phyloP scores from a whole-genome alignment of 768 basidiomycete species.

The Leucosporidium yakuticum region DNA sequence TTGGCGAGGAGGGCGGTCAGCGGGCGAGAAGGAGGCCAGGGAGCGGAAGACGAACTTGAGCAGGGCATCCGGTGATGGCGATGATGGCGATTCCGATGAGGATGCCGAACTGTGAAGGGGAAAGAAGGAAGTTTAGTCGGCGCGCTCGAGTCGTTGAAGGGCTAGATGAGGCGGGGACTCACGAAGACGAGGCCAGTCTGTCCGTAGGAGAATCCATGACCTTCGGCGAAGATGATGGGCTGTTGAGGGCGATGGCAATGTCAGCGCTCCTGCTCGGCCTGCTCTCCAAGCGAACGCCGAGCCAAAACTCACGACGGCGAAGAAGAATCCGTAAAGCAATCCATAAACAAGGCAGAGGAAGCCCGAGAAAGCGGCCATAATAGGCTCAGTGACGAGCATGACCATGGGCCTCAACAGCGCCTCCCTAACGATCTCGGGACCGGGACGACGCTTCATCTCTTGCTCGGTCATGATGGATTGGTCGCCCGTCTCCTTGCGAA shows the following conservation, averaged over 20 bases:
- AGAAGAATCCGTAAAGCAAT: conserved; percentile 28
- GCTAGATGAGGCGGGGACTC: neutral
- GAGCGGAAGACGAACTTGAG: too few species aligned
- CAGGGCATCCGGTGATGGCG: conserved; percentile 34
- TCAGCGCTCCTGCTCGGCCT: too few species aligned
- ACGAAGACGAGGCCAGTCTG: conserved; percentile 31
- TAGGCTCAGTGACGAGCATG: conserved; percentile 8
- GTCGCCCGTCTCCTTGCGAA: conserved; percentile 48
- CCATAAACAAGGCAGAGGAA: conserved; percentile 39
- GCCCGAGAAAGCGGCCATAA: conserved; percentile 9
- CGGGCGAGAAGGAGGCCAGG: neutral
- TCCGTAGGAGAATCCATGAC: conserved; percentile 16
- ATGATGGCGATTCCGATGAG: conserved; percentile 33
- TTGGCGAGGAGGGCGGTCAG: conserved; percentile 18
- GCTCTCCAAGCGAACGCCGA: neutral
- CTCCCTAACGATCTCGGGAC: conserved; percentile 34
- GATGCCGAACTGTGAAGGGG: neutral
- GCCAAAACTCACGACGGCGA: neutral
- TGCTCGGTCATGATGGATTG: conserved; percentile 37
- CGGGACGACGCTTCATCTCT: conserved; percentile 30
- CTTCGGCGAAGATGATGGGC: conserved; percentile 16
- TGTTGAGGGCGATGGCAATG: neutral
- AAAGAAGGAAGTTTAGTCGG: conserved; percentile 4
- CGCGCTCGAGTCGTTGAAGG: too few species aligned
- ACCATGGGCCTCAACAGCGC: conserved; percentile 38